Base-by-base conservation (phyloP, 345 rosid species). In the Sonneratia caseolaris region DNA sequence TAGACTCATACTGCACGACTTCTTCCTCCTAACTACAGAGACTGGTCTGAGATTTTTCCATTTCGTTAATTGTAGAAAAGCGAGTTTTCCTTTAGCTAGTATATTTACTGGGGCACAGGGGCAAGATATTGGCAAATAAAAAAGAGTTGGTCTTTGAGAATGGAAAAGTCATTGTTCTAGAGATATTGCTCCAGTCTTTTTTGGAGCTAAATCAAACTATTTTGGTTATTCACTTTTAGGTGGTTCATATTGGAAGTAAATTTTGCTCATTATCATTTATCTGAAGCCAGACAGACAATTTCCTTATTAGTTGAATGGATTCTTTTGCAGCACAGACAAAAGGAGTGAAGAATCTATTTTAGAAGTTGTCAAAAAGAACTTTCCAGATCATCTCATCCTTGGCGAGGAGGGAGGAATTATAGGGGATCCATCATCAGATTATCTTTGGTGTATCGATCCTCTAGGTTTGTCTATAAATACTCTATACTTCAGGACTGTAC, bases 371-470 rank as follows among this genome's bases (percentile, higher is more conserved):
- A 84, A 76, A 72, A 85, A 81, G 79, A 88, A 81, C 81, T 94
- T 89, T 61, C 84, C 80, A 71, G 91, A 91, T 80, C 98, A 94
- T 73, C 95, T 94, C 61, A 91, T 94, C 73, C 87, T 94, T 77
- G 98, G 98, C 56, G 98, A 94, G 79, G 97, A 94, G 84, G 97
- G 97, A 68, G 98, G 97, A 76, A 73, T 91, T 14, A 84, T 86
- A 22, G 97, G 98, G 43, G 89, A 94, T 79, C 56, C 93, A 1
- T 76, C 85, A 42, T 94, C 98, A 37, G 98, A 86, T 77, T 94
- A 94, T 81, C 89, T 94, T 19, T 94, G 98, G 98, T 94, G 98
- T 78, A 88, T 94, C 72, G 96, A 94, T 79, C 98, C 98, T 65
- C 83, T 94, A 82, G 98, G 98, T 94, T 76, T 74, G 81, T 77